Evolutionary conservation across 176 grass and related monocot genomes (phyloP).

Genomic region (Cenchrus fungigraminus): DNA sequence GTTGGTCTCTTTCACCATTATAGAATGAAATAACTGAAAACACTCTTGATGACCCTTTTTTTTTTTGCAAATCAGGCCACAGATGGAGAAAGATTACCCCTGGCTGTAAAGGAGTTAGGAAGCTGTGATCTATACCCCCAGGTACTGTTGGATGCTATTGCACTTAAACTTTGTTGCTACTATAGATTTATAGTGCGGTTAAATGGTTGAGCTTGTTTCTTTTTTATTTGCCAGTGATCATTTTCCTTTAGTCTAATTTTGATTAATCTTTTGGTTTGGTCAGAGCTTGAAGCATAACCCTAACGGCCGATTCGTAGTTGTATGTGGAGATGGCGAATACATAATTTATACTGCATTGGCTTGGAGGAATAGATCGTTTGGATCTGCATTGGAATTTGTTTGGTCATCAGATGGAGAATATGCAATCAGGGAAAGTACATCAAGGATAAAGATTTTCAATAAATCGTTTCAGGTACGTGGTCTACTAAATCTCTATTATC

Average conservation of each 20-base stretch:
- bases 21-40: slow-evolving; percentile 19
- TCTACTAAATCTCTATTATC: slow-evolving; percentile 10
- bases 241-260: slow-evolving; percentile 33
- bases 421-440: slow-evolving; percentile 93
- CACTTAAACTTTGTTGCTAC: slow-evolving; percentile 18
- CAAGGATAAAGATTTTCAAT: slow-evolving; percentile 87
- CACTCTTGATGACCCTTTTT: slow-evolving; percentile 21
- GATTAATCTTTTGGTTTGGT: slow-evolving; percentile 38
- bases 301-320: slow-evolving; percentile 95
- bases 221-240: slow-evolving; percentile 2
- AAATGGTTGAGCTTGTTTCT: not conserved
- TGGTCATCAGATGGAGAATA: slow-evolving; percentile 99
- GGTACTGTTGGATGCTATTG: slow-evolving; percentile 55
- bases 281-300: slow-evolving; percentile 99
- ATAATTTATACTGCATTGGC: slow-evolving; percentile 97
- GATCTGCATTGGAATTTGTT: slow-evolving; percentile 84
- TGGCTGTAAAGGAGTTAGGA: slow-evolving; percentile 95
- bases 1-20: slow-evolving; percentile 24
- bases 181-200: slow-evolving; percentile 16
- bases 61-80: slow-evolving; percentile 61
- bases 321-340: slow-evolving; percentile 97
- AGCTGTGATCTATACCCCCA: slow-evolving; percentile 98
- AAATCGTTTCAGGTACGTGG: slow-evolving; percentile 83
- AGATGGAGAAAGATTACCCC: slow-evolving; percentile 94
- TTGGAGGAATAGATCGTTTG: slow-evolving; percentile 99